phyloP scores from a whole-genome alignment of 768 basidiomycete genomes.

The Tricholoma bakamatsutake region DNA sequence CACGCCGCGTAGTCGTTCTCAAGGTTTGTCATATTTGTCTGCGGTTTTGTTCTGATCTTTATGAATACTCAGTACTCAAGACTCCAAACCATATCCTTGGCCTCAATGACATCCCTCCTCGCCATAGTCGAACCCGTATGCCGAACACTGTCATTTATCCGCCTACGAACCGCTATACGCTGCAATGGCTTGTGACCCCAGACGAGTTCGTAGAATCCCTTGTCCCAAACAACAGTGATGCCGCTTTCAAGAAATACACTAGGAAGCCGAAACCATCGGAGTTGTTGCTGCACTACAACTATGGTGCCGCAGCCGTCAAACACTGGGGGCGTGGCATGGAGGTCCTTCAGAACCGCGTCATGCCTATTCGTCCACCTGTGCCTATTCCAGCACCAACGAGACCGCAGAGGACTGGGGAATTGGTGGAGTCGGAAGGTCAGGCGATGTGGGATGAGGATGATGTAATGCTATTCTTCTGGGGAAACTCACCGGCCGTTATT shows the following conservation, averaged over 20 bases:
- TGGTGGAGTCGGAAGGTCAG: too few relatives aligned
- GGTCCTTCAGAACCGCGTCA: not conserved
- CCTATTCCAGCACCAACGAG: not conserved
- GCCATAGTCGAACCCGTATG: not conserved
- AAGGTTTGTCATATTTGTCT: too few relatives aligned
- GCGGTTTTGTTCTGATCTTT: too few relatives aligned
- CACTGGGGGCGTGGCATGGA: not conserved
- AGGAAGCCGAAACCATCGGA: not conserved
- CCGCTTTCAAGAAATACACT: not conserved
- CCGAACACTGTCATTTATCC: not conserved
- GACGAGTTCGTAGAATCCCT: not conserved
- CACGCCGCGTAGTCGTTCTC: too few relatives aligned
- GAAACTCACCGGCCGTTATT: not conserved
- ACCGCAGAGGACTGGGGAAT: not conserved
- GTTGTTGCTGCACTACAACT: not conserved
- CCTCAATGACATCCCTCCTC: not conserved
- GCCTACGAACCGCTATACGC: not conserved
- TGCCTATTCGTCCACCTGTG: not conserved
- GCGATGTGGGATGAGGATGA: too few relatives aligned
- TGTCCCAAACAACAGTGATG: too few relatives aligned
- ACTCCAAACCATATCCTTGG: too few relatives aligned
- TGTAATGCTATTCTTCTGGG: not conserved
- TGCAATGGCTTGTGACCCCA: not conserved
- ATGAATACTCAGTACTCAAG: too few relatives aligned
- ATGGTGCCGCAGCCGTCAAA: not conserved